phyloP scores from a whole-genome alignment of 2,329 filamentous ascomycete genomes.

The Bipolaris bicolor region DNA sequence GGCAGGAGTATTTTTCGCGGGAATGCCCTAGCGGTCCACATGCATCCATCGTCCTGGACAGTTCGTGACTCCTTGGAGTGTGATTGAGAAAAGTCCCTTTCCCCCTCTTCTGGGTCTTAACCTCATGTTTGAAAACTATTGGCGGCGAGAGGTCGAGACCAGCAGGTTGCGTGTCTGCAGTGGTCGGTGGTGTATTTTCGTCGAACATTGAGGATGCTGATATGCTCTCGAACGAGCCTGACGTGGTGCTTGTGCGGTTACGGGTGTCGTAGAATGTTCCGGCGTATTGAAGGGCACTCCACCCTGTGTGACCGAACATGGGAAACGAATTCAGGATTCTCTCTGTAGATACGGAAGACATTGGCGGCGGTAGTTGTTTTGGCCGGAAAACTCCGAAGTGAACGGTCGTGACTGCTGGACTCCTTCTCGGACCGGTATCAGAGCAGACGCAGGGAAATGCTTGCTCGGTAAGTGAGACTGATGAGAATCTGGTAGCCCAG shows the following conservation, averaged over 20 bases:
- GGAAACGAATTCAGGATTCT: slow-evolving; percentile 31
- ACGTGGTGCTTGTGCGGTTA: slow-evolving; percentile 27
- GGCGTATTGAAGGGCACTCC: slow-evolving; percentile 43
- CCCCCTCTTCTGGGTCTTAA: slow-evolving; percentile 30
- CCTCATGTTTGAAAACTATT: slow-evolving; percentile 29
- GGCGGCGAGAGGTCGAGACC: slow-evolving; percentile 17
- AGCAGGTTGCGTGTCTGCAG: slow-evolving; percentile 21
- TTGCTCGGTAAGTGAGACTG: slow-evolving; percentile 31
- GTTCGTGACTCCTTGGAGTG: slow-evolving; percentile 40
- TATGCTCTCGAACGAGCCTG: slow-evolving; percentile 27
- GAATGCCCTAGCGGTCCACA: slow-evolving; percentile 24
- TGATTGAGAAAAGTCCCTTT: slow-evolving; percentile 45
- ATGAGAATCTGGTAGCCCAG: slow-evolving; percentile 27
- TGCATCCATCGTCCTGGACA: slow-evolving; percentile 26
- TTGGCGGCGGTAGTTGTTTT: slow-evolving; percentile 1
- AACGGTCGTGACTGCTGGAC: not conserved
- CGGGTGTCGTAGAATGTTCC: slow-evolving; percentile 24
- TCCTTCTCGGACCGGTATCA: not conserved
- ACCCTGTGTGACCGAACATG: slow-evolving; percentile 45
- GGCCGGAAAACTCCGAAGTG: not conserved
- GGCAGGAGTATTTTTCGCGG: slow-evolving; percentile 30
- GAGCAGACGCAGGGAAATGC: slow-evolving; percentile 4
- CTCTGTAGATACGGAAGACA: slow-evolving; percentile 28
- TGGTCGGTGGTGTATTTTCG: slow-evolving; percentile 21
- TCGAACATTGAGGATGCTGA: slow-evolving; percentile 27